Evolutionary conservation across 345 rosid genomes (phyloP).

Genomic region (Populus alba): DNA sequence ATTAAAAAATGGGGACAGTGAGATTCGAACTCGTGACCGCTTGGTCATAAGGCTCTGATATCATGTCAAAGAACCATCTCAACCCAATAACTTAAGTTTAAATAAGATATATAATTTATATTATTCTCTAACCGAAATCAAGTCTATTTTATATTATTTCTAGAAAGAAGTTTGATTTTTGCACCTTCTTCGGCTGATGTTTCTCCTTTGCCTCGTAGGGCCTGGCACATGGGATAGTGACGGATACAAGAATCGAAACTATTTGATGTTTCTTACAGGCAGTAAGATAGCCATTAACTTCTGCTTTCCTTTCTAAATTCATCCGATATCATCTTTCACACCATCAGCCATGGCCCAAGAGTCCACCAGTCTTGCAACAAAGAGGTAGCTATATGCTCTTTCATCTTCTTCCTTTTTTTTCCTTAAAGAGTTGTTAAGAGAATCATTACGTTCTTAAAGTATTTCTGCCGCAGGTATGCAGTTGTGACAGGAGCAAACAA

Average conservation of each 20-base stretch:
- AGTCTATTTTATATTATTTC: too few relatives aligned
- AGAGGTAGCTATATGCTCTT: constrained; percentile 7
- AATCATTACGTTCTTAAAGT: not conserved
- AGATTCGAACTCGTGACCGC: too few relatives aligned
- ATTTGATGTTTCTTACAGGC: not conserved
- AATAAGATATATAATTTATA: too few relatives aligned
- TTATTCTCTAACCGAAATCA: too few relatives aligned
- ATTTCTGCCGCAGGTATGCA: constrained; percentile 23
- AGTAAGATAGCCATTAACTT: not conserved
- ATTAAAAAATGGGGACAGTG: too few relatives aligned
- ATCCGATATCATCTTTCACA: not conserved
- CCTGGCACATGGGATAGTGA: not conserved
- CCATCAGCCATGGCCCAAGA: constrained; percentile 13
- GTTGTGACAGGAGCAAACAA: constrained; percentile 39
- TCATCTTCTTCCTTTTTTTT: not conserved
- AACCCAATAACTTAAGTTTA: too few relatives aligned
- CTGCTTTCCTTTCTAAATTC: not conserved
- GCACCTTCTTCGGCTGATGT: too few relatives aligned
- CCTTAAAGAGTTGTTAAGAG: not conserved
- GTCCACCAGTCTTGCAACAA: not conserved
- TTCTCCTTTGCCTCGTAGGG: too few relatives aligned
- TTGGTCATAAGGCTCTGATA: too few relatives aligned
- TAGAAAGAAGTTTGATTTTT: too few relatives aligned
- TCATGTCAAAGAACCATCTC: too few relatives aligned
- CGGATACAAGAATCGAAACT: not conserved